Percentiles rank a stretch among this genome's conserved stretches.
Evolutionary conservation across 1,284 basidiomycete species (phyloP).

Genomic region (Ustilago xerochloae): DNA sequence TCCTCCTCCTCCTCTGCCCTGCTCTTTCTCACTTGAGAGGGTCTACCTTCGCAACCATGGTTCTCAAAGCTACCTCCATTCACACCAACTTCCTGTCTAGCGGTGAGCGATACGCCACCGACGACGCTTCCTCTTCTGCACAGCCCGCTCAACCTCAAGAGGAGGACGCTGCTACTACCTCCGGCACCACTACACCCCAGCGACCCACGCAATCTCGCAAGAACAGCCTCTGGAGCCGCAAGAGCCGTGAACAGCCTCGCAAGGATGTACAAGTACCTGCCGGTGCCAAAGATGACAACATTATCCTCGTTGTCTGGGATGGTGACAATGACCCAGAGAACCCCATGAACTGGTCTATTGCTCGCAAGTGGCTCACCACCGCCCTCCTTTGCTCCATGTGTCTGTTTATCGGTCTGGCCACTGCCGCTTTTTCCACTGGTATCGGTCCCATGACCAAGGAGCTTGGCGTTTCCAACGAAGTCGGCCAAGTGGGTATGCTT

Average conservation of each 20-base stretch:
- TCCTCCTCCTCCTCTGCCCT: background rate
- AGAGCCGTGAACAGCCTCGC: slow-evolving; percentile 38
- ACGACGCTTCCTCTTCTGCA: slow-evolving; percentile 29
- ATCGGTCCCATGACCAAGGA: slow-evolving; percentile 61
- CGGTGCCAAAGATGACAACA: slow-evolving; percentile 45
- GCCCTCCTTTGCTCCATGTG: slow-evolving; percentile 64
- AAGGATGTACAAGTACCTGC: slow-evolving; percentile 26
- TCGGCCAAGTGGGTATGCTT: slow-evolving; percentile 66
- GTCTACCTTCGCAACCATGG: slow-evolving; percentile 36
- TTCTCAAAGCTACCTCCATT: slow-evolving; percentile 57
- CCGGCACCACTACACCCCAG: background rate
- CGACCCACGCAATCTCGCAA: slow-evolving; percentile 32
- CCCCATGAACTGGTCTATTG: slow-evolving; percentile 57
- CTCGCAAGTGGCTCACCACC: slow-evolving; percentile 56
- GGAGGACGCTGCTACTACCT: background rate
- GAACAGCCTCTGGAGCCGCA: slow-evolving; percentile 50
- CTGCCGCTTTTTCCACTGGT: slow-evolving; percentile 65
- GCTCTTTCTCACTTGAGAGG: background rate
- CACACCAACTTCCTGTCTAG: slow-evolving; percentile 56
- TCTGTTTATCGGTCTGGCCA: slow-evolving; percentile 65
- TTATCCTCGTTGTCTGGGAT: slow-evolving; percentile 59
- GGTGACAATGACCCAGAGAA: slow-evolving; percentile 57
- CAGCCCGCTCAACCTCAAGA: slow-evolving; percentile 2
- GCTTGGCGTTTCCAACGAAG: slow-evolving; percentile 59
- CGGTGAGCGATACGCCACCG: slow-evolving; percentile 48